These are phyloP conservation scores for Cyberlindnera samutprakarnensis DNA, from an alignment of 805 yeast genomes.

Conservation along the genomic window DNA sequence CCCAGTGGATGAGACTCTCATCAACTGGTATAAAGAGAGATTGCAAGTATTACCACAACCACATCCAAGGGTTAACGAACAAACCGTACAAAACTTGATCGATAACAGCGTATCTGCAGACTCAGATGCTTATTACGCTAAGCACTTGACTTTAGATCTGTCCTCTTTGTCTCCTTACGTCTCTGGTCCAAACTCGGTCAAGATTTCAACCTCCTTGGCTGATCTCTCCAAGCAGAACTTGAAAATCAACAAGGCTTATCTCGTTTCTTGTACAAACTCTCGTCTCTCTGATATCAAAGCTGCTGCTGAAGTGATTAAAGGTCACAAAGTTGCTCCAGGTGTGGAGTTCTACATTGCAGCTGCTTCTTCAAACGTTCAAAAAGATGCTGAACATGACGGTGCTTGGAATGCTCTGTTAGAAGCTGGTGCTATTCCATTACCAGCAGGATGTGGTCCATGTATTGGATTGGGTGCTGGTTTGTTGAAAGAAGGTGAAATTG, in stretches of 20 bases:
- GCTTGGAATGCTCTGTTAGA: conserved; percentile 87
- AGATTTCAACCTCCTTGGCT: conserved; percentile 72
- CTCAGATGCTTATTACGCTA: conserved; percentile 77
- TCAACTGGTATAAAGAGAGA: conserved; percentile 72
- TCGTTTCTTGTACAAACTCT: conserved; percentile 97
- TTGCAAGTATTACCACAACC: conserved; percentile 47
- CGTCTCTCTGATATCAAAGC: conserved; percentile 88
- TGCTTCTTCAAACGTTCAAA: conserved; percentile 88
- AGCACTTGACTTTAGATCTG: conserved; percentile 76
- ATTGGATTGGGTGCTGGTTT: conserved; percentile 95
- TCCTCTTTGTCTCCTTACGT: conserved; percentile 77
- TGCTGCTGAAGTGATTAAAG: conserved; percentile 80
- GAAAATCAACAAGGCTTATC: conserved; percentile 85
- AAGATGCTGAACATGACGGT: conserved; percentile 84
- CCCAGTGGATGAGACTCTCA: conserved; percentile 82
- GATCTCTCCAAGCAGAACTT: conserved; percentile 68
- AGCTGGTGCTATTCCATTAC: conserved; percentile 92
- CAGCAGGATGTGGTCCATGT: conserved; percentile 99
- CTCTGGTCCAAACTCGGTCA: conserved; percentile 97
- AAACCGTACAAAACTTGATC: conserved; percentile 47
- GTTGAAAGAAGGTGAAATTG: conserved; percentile 92
- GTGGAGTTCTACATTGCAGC: conserved; percentile 98
- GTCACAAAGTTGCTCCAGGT: conserved; percentile 76
- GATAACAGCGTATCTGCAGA: conserved; percentile 47
- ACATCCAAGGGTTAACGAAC: conserved; percentile 75